Base-by-base conservation (phyloP, 441 rosid species). In the Macaranga tanarius region DNA sequence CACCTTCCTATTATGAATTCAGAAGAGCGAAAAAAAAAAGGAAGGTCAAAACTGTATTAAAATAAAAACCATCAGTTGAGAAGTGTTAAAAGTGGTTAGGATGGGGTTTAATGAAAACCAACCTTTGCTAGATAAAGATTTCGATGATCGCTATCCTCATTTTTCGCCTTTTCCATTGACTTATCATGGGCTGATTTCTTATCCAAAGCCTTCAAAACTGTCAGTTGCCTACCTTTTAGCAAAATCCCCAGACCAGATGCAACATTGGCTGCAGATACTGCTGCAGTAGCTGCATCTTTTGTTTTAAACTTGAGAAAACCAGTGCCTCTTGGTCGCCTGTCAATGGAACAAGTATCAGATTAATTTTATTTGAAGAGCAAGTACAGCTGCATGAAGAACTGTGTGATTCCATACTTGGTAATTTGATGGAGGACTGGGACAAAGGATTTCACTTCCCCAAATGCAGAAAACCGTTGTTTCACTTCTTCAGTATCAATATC, bases 51-150 rank as follows among this genome's bases (percentile, higher is more conserved):
- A 51, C 16, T 58, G 72, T 17, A 20, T 26, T 13, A 31, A 23
- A 51, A 71, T 26, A 26, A 48, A 16, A 8, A 59, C 40, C 62
- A 70, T 0, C 17, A 56, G 22, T 6, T 26, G 8, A 40, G 62
- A 28, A 42, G 23, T 60, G 62, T 38, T 59, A 59, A 76, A 28
- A 40, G n/a, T 34, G 12, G 31, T 45, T 66, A 63, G 69, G 31
- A 57, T 22, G 69, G 58, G 56, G 50, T 25, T 22, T 56, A 51
- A 62, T 58, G 66, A 12, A 76, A 74, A 76, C 73, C 66, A 78
- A 92, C 99, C 92, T 95, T 88, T 79, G 98, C 95, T 80, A 92
- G 85, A 83, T 89, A 89, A 67, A 92, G 88, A 80, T 88, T 90
- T 22, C 98, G 95, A 60, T 83, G 93, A 84, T 92, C 99, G 10